Conservation (phyloP, 2,329 filamentous ascomycete species). For the Colletotrichum lentis region DNA sequence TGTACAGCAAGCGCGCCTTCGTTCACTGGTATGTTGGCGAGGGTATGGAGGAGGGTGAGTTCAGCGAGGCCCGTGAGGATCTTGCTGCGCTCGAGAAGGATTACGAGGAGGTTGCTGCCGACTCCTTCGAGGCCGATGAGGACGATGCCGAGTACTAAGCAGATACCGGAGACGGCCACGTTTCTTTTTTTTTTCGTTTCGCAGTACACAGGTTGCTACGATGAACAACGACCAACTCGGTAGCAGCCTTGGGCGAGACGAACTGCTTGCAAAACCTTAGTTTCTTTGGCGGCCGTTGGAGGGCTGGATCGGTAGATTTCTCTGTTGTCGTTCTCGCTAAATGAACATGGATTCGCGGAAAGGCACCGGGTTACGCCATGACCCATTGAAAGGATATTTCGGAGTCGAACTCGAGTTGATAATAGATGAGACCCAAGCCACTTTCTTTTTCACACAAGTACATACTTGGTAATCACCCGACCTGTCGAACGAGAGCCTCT, state of each 20-base stretch:
- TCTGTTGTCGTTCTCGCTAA: slow-evolving; percentile 34
- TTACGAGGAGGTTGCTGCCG: slow-evolving; percentile 83
- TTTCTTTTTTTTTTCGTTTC: slow-evolving; percentile 31
- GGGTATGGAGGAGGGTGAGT: slow-evolving; percentile 93
- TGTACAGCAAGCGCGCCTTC: slow-evolving; percentile 81
- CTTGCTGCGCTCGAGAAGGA: slow-evolving; percentile 86
- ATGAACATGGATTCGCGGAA: slow-evolving; percentile 28
- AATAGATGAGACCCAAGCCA: slow-evolving; percentile 38
- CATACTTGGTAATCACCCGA: slow-evolving; percentile 9
- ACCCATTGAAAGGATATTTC: slow-evolving; percentile 38
- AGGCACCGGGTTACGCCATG: slow-evolving; percentile 36
- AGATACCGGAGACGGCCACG: slow-evolving; percentile 12
- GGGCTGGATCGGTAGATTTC: slow-evolving; percentile 36
- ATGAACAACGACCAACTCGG: slow-evolving; percentile 27
- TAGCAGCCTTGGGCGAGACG: slow-evolving; percentile 24
- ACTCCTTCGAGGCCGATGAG: slow-evolving; percentile 72
- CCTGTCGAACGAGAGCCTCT: slow-evolving; percentile 1
- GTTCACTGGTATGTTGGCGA: slow-evolving; percentile 86
- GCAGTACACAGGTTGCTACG: slow-evolving; percentile 16
- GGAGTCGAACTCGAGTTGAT: slow-evolving; percentile 37
- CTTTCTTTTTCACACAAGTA: slow-evolving; percentile 30
- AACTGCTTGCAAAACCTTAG: slow-evolving; percentile 35
- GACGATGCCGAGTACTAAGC: slow-evolving; percentile 80
- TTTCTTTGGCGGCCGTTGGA: slow-evolving; percentile 35
- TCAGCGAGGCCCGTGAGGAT: slow-evolving; percentile 87